Conservation (phyloP, 257 asterid species). For the Asclepias syriaca region DNA sequence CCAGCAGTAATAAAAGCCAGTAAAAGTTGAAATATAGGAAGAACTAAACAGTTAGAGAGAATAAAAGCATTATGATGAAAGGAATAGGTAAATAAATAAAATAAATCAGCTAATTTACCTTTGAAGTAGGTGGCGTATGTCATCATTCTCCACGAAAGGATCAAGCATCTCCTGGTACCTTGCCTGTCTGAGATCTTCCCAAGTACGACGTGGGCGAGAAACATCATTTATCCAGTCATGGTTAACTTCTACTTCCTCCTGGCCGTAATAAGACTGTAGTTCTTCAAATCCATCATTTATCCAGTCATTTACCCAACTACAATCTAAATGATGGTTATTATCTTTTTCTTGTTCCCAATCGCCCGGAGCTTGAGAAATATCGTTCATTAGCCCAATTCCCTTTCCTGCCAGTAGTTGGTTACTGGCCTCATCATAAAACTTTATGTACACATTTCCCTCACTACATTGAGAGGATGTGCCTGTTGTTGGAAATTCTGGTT, state of each 20-base stretch:
- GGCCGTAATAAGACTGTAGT: slow-evolving; percentile 33
- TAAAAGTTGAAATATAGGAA: background rate
- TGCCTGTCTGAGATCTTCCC: slow-evolving; percentile 86
- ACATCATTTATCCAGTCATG: slow-evolving; percentile 72
- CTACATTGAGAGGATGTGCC: slow-evolving; percentile 7
- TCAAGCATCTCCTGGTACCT: slow-evolving; percentile 94
- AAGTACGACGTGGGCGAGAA: slow-evolving; percentile 82
- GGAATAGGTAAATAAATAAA: background rate
- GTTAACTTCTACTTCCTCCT: slow-evolving; percentile 26
- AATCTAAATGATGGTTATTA: slow-evolving; percentile 24
- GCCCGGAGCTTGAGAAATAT: slow-evolving; percentile 19
- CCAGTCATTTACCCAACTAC: slow-evolving; percentile 49
- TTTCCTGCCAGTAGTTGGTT: slow-evolving; percentile 22
- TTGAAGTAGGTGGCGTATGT: slow-evolving; percentile 61
- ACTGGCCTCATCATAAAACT: slow-evolving; percentile 22
- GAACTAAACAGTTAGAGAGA: background rate
- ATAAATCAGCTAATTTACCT: slow-evolving; percentile 37
- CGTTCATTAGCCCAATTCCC: slow-evolving; percentile 20
- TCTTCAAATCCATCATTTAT: slow-evolving; percentile 53
- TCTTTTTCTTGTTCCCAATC: slow-evolving; percentile 25
- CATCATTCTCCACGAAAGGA: slow-evolving; percentile 64
- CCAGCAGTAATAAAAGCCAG: background rate
- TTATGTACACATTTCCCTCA: slow-evolving; percentile 12
- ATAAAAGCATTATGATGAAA: background rate
- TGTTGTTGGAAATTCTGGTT: slow-evolving; percentile 14